Evolutionary conservation across 441 rosid genomes (phyloP), one percentile per base, ranked within the genome.

Genomic region (Adansonia grandidieri): DNA sequence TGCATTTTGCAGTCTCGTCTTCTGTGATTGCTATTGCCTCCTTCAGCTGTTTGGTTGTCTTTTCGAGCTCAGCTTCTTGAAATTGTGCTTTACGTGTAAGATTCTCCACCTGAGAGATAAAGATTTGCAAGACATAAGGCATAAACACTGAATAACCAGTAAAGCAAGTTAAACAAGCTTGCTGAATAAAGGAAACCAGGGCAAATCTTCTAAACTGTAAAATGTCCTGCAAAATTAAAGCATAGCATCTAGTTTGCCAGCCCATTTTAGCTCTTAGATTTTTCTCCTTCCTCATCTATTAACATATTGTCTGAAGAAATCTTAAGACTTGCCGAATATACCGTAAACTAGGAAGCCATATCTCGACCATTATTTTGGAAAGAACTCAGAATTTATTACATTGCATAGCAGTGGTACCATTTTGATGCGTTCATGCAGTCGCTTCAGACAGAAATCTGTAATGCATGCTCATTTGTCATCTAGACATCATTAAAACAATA

Each of bases 1-100:
- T 93, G 90, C 98, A 94, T 87, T 92, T 94, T 61, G 92, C 89
- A 37, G 96, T 84, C 86, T 96, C 98, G 81, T 96, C 99, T 70
- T 85, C 96, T 47, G 98, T 96, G 50, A 94, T 85, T 81, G 95
- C 88, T 78, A 89, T 85, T 32, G 98, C 97, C 84, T 94, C 99
- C 82, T 91, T 93, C 78, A 93, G 88, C 82, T 93, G 97, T 79
- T 91, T 91, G 63, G 94, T 88, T 78, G 92, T 89, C 87, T 91
- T 94, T 88, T 94, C 97, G 80, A 96, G 86, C 79, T 96, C 98
- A 87, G 80, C 81, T 80, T 96, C 99, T 85, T 94, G 98, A 76
- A 88, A 86, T 68, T 89, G 99, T n/a, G 94, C 78, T 87, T 94
- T 91, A 61, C 87, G 91, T 73, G 91, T 87, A 80, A 96, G 98